Evolutionary conservation across 2,329 filamentous ascomycete species (phyloP).

Genomic region (Xylariaceae sp.): DNA sequence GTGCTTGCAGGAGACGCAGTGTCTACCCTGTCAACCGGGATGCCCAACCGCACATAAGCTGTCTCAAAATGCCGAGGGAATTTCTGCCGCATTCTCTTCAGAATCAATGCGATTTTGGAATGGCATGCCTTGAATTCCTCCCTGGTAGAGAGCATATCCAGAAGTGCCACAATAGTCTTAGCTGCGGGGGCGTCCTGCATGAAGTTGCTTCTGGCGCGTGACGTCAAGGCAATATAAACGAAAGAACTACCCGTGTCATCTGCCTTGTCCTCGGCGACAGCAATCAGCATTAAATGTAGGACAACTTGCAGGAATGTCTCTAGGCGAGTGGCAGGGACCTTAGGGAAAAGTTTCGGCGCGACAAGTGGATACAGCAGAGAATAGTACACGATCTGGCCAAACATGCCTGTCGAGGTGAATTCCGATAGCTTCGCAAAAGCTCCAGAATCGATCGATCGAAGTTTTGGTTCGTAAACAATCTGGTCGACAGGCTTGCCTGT

Average conservation of each 20-base stretch:
- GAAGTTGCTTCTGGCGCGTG: conserved; percentile 57
- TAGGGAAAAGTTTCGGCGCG: conserved; percentile 63
- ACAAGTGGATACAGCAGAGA: conserved; percentile 77
- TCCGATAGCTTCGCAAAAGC: conserved; percentile 71
- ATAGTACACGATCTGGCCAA: conserved; percentile 87
- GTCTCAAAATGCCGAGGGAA: conserved; percentile 68
- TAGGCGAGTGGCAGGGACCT: conserved; percentile 74
- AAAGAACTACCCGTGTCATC: conserved; percentile 63
- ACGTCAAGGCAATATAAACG: conserved; percentile 64
- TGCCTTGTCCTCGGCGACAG: conserved; percentile 74
- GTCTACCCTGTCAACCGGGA: conserved; percentile 74
- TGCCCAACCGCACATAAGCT: conserved; percentile 59
- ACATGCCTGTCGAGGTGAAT: conserved; percentile 81
- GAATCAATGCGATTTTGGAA: conserved; percentile 76
- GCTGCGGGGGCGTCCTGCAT: conserved; percentile 51
- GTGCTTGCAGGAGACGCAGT: conserved; percentile 74
- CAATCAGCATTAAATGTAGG: conserved; percentile 80
- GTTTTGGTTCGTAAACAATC: conserved; percentile 85
- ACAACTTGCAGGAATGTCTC: conserved; percentile 92
- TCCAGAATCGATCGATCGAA: conserved; percentile 71
- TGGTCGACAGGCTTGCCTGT: conserved; percentile 76
- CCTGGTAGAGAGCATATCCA: conserved; percentile 59
- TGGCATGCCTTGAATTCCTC: conserved; percentile 78
- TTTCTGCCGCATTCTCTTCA: conserved; percentile 82
- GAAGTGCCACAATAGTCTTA: conserved; percentile 60